Evolutionary conservation across 352 stramenopile genomes (phyloP).

Genomic region (Globisporangium camurandrum): DNA sequence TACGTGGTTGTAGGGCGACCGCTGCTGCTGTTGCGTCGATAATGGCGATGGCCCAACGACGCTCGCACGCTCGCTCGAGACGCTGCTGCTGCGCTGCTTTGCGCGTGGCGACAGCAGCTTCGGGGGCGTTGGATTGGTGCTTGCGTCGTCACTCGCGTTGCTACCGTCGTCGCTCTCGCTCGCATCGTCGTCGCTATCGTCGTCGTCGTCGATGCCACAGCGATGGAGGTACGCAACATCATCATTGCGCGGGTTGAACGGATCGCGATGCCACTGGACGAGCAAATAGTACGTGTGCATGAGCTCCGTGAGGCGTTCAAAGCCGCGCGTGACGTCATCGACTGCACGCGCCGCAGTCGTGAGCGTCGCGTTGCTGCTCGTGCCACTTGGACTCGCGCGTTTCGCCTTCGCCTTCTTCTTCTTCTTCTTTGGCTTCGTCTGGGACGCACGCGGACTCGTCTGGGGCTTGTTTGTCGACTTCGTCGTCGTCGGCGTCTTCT

Average conservation of each 20-base stretch:
- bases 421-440: not conserved
- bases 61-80: slow-evolving; percentile 15
- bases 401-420: not conserved
- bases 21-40: slow-evolving; percentile 9
- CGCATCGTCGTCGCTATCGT: slow-evolving; percentile 66
- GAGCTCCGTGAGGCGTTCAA: slow-evolving; percentile 66
- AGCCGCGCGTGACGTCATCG: slow-evolving; percentile 49
- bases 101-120: slow-evolving; percentile 20
- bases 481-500: slow-evolving; percentile 19
- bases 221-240: slow-evolving; percentile 66
- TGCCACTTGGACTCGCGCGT: not conserved
- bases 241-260: slow-evolving; percentile 76
- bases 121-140: slow-evolving; percentile 11
- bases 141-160: slow-evolving; percentile 1
- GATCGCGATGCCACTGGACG: slow-evolving; percentile 84
- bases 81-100: slow-evolving; percentile 27
- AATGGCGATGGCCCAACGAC: not conserved
- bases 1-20: slow-evolving; percentile 51
- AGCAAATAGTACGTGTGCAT: slow-evolving; percentile 88
- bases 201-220: slow-evolving; percentile 73
- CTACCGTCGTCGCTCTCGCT: slow-evolving; percentile 26
- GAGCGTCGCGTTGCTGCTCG: not conserved
- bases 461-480: slow-evolving; percentile 9
- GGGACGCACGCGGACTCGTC: not conserved
- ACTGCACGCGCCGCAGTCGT: slow-evolving; percentile 33